These are phyloP conservation scores for Myrmaecium sp. DNA, from an alignment of 2,329 filamentous ascomycete genomes.

Conservation along the genomic window DNA sequence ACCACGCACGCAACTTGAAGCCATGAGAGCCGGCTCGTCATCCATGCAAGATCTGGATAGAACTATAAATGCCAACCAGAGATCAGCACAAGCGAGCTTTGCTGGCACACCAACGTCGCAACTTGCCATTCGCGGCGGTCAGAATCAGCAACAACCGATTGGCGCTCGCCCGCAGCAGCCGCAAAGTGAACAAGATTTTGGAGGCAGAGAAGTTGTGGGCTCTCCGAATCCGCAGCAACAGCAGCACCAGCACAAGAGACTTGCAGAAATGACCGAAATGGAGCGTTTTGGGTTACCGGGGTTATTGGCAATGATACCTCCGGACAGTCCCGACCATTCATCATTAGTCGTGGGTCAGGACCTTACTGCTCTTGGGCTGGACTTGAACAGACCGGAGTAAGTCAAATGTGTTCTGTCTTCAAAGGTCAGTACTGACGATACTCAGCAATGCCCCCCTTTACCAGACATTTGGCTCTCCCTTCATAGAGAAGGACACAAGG, in stretches of 20 bases:
- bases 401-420: too few species aligned
- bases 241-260: slow-evolving; percentile 24
- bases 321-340: slow-evolving; percentile 33
- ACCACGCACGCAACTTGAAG: slow-evolving; percentile 16
- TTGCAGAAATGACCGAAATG: slow-evolving; percentile 41
- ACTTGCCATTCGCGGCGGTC: slow-evolving; percentile 4
- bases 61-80: slow-evolving; percentile 6
- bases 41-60: slow-evolving; percentile 20
- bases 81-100: not conserved
- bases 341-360: slow-evolving; percentile 45
- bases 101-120: not conserved
- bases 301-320: slow-evolving; percentile 39
- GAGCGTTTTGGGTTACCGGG: slow-evolving; percentile 45
- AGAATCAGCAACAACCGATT: slow-evolving; percentile 9
- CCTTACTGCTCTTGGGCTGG: slow-evolving; percentile 44
- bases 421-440: slow-evolving; percentile 10
- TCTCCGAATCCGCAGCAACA: slow-evolving; percentile 18
- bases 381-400: slow-evolving; percentile 45
- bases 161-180: slow-evolving; percentile 14
- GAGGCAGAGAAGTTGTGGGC: slow-evolving; percentile 11
- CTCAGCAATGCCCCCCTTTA: slow-evolving; percentile 38
- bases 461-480: slow-evolving; percentile 46
- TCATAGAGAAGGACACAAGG: slow-evolving; percentile 39
- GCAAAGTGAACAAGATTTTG: slow-evolving; percentile 17
- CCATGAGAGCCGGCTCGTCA: slow-evolving; percentile 11